These are phyloP conservation scores for Fusarium sp. DNA, from an alignment of 2,329 filamentous ascomycete genomes.

Conservation along the genomic window DNA sequence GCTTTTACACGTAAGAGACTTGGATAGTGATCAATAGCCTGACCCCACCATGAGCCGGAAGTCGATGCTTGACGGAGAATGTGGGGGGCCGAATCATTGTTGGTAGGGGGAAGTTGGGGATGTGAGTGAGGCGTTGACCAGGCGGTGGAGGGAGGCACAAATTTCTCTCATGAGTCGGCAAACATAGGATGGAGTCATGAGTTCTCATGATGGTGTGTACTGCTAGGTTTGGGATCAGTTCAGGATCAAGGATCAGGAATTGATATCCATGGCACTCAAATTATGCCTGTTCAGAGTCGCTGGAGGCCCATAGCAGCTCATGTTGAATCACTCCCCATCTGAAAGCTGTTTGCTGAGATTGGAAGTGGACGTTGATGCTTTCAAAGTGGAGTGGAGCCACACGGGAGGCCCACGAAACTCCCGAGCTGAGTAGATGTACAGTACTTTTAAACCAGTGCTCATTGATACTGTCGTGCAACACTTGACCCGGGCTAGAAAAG, in stretches of 20 bases:
- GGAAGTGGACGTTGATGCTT: conserved; percentile 28
- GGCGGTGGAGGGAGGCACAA: conserved; percentile 42
- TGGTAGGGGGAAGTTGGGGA: conserved; percentile 38
- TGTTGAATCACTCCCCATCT: conserved; percentile 2
- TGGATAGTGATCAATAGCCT: conserved; percentile 10
- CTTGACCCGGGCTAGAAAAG: background rate
- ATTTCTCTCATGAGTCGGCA: conserved; percentile 6
- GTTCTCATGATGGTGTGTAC: conserved; percentile 4
- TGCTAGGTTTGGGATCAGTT: background rate
- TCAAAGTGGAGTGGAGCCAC: conserved; percentile 7
- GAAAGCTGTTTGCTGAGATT: conserved; percentile 32
- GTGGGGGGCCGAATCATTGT: conserved; percentile 37
- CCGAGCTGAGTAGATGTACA: conserved; percentile 24
- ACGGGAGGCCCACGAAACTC: conserved; percentile 27
- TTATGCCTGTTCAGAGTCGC: background rate
- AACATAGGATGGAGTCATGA: conserved; percentile 13
- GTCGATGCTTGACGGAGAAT: conserved; percentile 40
- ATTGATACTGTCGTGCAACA: background rate
- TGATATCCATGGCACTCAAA: background rate
- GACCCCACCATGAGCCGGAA: conserved; percentile 36
- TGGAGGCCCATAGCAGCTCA: background rate
- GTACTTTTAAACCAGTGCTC: conserved; percentile 2
- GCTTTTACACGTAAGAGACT: conserved; percentile 30
- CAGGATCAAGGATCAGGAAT: background rate
- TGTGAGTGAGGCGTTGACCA: conserved; percentile 20